Conservation (phyloP, 176 grass and related monocot species). For the Eleusine indica region DNA sequence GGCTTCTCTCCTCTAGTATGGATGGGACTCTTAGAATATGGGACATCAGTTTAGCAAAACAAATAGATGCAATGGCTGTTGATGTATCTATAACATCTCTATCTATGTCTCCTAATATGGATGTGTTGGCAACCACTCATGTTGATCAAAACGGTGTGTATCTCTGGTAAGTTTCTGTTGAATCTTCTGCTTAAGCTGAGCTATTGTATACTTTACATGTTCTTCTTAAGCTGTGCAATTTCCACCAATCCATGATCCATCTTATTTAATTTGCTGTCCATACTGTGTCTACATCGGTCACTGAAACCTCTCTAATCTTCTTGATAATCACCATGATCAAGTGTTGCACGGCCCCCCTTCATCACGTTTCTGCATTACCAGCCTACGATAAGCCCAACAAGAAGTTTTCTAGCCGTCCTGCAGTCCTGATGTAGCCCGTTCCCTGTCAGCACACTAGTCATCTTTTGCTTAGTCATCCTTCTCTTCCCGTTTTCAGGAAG, state of each 20-base stretch:
- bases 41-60: slow-evolving; percentile 91
- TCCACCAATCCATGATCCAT: neutral
- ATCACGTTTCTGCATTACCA: no score
- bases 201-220: neutral
- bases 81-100: slow-evolving; percentile 84
- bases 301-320: no score
- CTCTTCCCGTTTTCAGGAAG: no score
- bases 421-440: no score
- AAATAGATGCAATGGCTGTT: slow-evolving; percentile 90
- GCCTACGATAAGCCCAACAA: no score
- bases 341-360: no score
- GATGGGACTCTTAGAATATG: slow-evolving; percentile 96
- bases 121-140: slow-evolving; percentile 91
- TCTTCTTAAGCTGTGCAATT: slow-evolving; percentile 14
- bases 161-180: slow-evolving; percentile 77
- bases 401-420: no score
- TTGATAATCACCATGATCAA: no score
- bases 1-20: slow-evolving; percentile 92
- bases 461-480: no score
- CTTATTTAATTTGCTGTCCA: slow-evolving; percentile 1
- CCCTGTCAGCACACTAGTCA: no score
- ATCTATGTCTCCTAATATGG: slow-evolving; percentile 89
- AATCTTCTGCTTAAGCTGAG: slow-evolving; percentile 7
- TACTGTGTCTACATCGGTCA: neutral
- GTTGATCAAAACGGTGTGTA: slow-evolving; percentile 98